These are phyloP conservation scores for Ustilago xerochloae DNA, from an alignment of 1,284 basidiomycete genomes.

Conservation along the genomic window DNA sequence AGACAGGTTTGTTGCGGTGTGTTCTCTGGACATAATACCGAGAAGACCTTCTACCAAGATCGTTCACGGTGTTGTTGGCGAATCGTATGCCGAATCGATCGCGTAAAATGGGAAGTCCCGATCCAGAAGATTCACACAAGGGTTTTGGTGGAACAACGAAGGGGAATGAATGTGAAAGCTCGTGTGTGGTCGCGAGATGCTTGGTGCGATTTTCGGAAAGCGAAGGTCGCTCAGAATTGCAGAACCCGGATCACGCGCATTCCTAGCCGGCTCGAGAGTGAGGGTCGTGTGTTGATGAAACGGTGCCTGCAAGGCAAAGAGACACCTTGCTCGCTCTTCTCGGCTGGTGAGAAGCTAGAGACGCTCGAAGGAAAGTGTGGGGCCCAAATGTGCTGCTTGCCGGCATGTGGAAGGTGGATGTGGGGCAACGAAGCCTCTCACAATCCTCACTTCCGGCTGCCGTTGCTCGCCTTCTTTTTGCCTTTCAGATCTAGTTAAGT, in stretches of 20 bases:
- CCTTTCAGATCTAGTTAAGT: neutral
- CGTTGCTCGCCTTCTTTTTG: constrained; percentile 24
- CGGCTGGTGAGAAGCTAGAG: neutral
- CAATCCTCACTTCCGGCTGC: constrained; percentile 5
- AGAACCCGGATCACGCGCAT: constrained; percentile 12
- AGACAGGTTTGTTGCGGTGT: too few species aligned
- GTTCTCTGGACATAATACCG: too few species aligned
- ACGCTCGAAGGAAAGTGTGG: neutral
- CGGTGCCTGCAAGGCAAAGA: neutral
- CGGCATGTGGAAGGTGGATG: neutral
- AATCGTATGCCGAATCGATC: too few species aligned
- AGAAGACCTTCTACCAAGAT: too few species aligned
- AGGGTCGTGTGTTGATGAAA: constrained; percentile 1
- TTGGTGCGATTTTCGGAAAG: too few species aligned
- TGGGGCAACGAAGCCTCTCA: constrained; percentile 1
- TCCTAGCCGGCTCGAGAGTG: constrained; percentile 16
- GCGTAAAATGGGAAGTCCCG: too few species aligned
- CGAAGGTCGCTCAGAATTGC: too few species aligned
- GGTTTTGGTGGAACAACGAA: neutral
- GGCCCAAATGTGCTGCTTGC: neutral
- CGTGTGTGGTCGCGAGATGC: neutral
- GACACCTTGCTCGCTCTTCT: neutral
- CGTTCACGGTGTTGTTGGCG: too few species aligned
- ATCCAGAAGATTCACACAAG: too few species aligned
- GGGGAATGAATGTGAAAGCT: constrained; percentile 18